Evolutionary conservation across 345 rosid species (phyloP).

Genomic region (Cochlearia excelsa): DNA sequence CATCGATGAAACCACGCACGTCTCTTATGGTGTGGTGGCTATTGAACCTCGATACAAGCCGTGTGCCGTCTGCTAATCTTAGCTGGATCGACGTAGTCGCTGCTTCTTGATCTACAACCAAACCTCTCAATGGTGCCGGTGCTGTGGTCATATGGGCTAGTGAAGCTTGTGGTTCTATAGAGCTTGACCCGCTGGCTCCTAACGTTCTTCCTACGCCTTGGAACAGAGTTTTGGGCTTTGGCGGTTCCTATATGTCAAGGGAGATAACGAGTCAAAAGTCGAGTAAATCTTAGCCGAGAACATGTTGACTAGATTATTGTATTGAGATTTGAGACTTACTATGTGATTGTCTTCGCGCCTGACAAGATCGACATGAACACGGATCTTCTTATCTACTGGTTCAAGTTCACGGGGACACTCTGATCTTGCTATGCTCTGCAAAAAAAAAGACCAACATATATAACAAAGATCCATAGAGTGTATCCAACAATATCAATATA

Average conservation of each 20-base stretch:
- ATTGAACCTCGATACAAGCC: constrained; percentile 37
- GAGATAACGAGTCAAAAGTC: constrained; percentile 9
- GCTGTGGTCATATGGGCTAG: constrained; percentile 39
- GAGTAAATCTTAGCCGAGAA: background rate
- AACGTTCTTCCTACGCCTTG: constrained; percentile 77
- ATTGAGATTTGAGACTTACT: constrained; percentile 37
- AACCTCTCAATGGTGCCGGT: constrained; percentile 52
- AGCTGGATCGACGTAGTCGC: constrained; percentile 61
- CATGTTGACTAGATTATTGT: too few relatives aligned
- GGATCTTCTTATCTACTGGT: constrained; percentile 56
- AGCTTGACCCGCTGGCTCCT: constrained; percentile 49
- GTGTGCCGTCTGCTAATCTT: constrained; percentile 65
- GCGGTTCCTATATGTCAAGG: constrained; percentile 62
- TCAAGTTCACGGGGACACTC: constrained; percentile 83
- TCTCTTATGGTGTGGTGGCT: constrained; percentile 68
- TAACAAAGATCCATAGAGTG: background rate
- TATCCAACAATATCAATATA: too few relatives aligned
- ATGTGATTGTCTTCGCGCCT: constrained; percentile 64
- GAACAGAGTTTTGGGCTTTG: constrained; percentile 46
- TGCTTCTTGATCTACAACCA: constrained; percentile 54
- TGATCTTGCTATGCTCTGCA: constrained; percentile 73
- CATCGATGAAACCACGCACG: constrained; percentile 68
- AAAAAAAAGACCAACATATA: constrained; percentile 8
- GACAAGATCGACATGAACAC: constrained; percentile 68
- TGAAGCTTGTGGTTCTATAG: constrained; percentile 44